A percentile compares a stretch with the other conserved stretches of the same genome.
phyloP scores from a whole-genome alignment of 2,329 filamentous ascomycete species.

The Neocucurbitaria cava region DNA sequence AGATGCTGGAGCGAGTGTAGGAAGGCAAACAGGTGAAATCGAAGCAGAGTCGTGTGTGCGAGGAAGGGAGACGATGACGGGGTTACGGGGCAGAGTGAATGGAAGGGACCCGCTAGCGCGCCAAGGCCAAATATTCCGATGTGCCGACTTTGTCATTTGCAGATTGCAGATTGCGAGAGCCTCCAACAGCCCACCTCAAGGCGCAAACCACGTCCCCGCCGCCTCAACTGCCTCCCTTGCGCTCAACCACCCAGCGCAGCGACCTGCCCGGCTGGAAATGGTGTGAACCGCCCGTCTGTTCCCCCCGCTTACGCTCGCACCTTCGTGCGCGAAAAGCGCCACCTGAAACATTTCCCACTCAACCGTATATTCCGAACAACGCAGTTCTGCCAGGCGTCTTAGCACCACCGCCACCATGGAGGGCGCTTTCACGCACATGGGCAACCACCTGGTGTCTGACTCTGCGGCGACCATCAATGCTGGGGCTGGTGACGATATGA shows the following conservation, averaged over 20 bases:
- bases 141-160: constrained; percentile 4
- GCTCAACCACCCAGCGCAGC: constrained; percentile 29
- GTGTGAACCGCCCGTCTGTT: constrained; percentile 24
- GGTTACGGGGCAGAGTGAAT: neutral
- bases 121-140: constrained; percentile 11
- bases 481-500: constrained; percentile 86
- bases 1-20: neutral
- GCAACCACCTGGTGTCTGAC: constrained; percentile 85
- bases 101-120: neutral
- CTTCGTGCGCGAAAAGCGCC: constrained; percentile 4
- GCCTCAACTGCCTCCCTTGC: constrained; percentile 20
- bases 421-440: constrained; percentile 85
- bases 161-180: neutral
- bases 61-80: neutral
- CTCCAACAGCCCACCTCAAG: neutral
- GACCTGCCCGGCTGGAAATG: constrained; percentile 26
- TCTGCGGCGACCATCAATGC: constrained; percentile 88
- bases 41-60: neutral
- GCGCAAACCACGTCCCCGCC: constrained; percentile 17
- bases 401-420: constrained; percentile 65
- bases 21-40: neutral
- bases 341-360: constrained; percentile 8
- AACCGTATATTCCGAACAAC: constrained; percentile 10
- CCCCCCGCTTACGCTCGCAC: neutral
- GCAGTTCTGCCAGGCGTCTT: constrained; percentile 1